Base-by-base conservation (phyloP, 805 yeast genomes). In the Kockiozyma suomiensis region DNA sequence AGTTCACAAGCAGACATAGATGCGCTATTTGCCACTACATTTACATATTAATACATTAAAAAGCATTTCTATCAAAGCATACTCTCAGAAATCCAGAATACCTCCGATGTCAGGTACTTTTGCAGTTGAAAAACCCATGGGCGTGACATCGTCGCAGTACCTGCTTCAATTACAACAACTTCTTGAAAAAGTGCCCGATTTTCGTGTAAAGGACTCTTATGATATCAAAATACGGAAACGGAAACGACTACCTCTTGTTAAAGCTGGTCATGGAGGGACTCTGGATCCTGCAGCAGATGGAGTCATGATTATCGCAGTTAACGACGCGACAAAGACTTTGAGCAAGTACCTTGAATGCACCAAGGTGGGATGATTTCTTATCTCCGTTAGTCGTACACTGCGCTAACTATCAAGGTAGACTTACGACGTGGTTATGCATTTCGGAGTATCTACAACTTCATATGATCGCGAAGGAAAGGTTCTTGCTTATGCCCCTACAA, bases 261-360 rank as follows among this genome's bases (percentile, higher is more conserved):
- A 94, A 70, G 87, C 93, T 79, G 99, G 99, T 0, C 99, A 94
- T 73, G 99, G 99, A 19, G 99, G 99, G 8, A 94, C 99, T 0
- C 77, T 94, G 40, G 99, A 94, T 70, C 97, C 98, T 0, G 75
- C 89, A 45, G 99, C 99, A 0, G 85, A 91, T n/a, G 99, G 99
- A 10, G 92, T 93, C 0, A 73, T 77, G 35, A 93, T 96, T 1
- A 79, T 94, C 56, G 99, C 99, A 4, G 83, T 94, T n/a, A 97
- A 97, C 4, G 64, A 79, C 0, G 99, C 99, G 2, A 94, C 99
- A 1, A 96, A 93, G 72, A 78, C 82, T 70, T 76, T 94, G 45
- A 86, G 84, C 57, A 78, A 82, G 61, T 91, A 87, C 69, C 78
- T 93, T 21, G 84, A 84, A 32, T 86, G 96, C 61, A 79, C 81